Conservation (phyloP, 2,329 filamentous ascomycete genomes). For the Pseudogymnoascus destructans region DNA sequence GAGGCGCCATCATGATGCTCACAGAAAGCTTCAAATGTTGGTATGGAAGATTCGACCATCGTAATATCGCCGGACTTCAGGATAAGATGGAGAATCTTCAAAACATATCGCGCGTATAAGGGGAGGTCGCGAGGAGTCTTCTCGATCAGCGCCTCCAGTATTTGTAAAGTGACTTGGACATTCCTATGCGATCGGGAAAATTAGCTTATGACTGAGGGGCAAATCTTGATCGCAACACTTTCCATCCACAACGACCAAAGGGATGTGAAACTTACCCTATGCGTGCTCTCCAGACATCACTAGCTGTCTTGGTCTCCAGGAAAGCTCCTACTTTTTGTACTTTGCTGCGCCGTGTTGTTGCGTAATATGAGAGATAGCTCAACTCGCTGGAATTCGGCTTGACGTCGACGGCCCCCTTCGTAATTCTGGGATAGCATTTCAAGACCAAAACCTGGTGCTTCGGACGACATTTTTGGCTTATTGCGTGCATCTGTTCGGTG, state of each 20-base stretch:
- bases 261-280: conserved; percentile 57
- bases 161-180: conserved; percentile 88
- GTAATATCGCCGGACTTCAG: conserved; percentile 77
- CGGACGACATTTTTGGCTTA: conserved; percentile 61
- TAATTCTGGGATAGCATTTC: conserved; percentile 89
- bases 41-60: conserved; percentile 81
- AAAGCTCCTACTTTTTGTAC: conserved; percentile 92
- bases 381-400: conserved; percentile 95
- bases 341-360: conserved; percentile 85
- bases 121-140: conserved; percentile 84
- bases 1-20: conserved; percentile 75
- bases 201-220: not conserved
- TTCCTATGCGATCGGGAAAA: conserved; percentile 41
- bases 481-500: conserved; percentile 41
- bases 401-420: conserved; percentile 82
- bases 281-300: conserved; percentile 78
- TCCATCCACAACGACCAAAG: not conserved
- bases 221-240: conserved; percentile 15
- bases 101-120: conserved; percentile 72
- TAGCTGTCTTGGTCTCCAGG: conserved; percentile 83
- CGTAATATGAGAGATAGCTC: conserved; percentile 94
- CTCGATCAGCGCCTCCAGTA: conserved; percentile 81
- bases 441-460: conserved; percentile 95
- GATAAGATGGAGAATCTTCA: conserved; percentile 73
- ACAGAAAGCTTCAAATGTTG: conserved; percentile 81